Evolutionary conservation across 1,284 basidiomycete genomes (phyloP).

Genomic region (Rhodotorula sp.): DNA sequence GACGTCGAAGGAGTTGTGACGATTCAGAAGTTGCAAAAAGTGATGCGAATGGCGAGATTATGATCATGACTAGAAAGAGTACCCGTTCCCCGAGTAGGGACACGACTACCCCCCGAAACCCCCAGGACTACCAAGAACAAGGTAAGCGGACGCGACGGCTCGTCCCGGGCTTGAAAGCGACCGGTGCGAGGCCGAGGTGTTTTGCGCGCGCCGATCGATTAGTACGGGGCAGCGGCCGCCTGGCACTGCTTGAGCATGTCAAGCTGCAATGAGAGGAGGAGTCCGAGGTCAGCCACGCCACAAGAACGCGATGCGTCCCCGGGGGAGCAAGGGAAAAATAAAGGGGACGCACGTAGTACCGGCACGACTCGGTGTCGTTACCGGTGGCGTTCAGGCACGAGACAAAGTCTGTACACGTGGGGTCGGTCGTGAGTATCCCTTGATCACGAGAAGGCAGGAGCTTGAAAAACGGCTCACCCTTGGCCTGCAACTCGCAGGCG

Average conservation of each 20-base stretch:
- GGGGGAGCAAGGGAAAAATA: no score
- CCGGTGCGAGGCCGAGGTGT: neutral
- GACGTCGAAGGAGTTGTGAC: neutral
- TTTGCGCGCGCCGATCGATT: slow-evolving; percentile 23
- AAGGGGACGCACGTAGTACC: slow-evolving; percentile 54
- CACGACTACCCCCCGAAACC: no score
- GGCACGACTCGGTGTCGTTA: slow-evolving; percentile 57
- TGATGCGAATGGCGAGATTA: neutral
- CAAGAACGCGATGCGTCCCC: no score
- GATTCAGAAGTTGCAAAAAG: neutral
- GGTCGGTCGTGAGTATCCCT: neutral
- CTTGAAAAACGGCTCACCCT: slow-evolving; percentile 51
- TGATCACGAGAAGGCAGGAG: no score
- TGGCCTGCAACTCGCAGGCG: slow-evolving; percentile 57
- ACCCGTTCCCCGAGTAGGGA: no score
- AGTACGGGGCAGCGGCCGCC: slow-evolving; percentile 52
- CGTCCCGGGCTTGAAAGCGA: neutral
- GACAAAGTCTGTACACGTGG: slow-evolving; percentile 51
- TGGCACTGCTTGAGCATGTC: slow-evolving; percentile 54
- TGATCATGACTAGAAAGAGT: no score
- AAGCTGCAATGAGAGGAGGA: slow-evolving; percentile 6
- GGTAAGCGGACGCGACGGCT: no score
- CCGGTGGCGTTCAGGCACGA: slow-evolving; percentile 55
- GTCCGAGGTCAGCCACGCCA: slow-evolving; percentile 36
- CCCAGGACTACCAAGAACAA: no score